phyloP scores from a whole-genome alignment of 208 protist genomes.

The Trypanosoma conorhini region DNA sequence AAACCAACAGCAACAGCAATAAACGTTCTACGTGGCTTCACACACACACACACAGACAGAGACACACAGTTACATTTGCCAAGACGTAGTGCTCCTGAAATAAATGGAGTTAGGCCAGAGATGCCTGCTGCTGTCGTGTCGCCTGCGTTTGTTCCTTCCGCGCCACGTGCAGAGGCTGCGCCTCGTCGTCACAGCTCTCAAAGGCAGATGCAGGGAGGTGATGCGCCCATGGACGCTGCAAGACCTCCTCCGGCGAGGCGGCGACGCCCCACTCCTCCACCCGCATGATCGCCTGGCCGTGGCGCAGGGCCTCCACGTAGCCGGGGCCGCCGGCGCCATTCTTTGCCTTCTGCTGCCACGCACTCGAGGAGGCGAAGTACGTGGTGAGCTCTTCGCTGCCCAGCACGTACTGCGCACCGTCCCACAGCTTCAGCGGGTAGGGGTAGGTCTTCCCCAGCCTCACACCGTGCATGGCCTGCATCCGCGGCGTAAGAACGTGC shows the following conservation, averaged over 20 bases:
- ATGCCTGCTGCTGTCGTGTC: neutral
- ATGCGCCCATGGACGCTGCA: conserved; percentile 35
- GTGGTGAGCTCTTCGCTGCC: conserved; percentile 49
- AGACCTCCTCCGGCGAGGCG: conserved; percentile 29
- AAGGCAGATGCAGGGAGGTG: conserved; percentile 42
- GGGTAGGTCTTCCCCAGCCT: conserved; percentile 84
- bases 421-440: conserved; percentile 90
- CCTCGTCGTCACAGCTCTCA: conserved; percentile 9
- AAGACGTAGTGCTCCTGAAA: too few relatives aligned
- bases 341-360: conserved; percentile 27
- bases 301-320: conserved; percentile 73
- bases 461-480: conserved; percentile 88
- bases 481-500: conserved; percentile 79
- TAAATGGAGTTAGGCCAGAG: too few relatives aligned
- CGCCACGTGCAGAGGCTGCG: neutral
- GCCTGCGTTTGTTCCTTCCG: neutral
- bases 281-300: conserved; percentile 58
- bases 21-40: neutral
- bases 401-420: conserved; percentile 63
- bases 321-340: conserved; percentile 45
- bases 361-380: conserved; percentile 45
- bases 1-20: neutral
- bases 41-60: neutral
- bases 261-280: conserved; percentile 57
- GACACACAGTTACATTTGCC: neutral